Evolutionary conservation across 768 basidiomycete species (phyloP), one percentile per base, ranked within the genome.

Genomic region (Pisolithus orientalis): DNA sequence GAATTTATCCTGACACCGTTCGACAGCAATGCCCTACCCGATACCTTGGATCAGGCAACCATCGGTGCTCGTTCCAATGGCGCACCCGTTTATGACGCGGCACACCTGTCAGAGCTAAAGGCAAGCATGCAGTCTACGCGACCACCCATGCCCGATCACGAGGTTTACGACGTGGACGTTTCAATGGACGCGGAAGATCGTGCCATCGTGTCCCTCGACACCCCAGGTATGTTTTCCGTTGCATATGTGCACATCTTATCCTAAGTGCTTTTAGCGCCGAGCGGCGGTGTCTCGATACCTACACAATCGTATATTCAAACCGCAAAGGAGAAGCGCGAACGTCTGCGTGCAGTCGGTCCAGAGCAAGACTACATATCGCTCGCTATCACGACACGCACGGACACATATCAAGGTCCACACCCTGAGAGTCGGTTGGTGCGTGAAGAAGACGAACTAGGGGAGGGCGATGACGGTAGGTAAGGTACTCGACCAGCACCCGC

Each of bases 381-480:
- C 14, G 82, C 87, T 17, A 77, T 93, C 4, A 72, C 80, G 0
- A 81, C 76, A 54, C 74, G 73, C 44, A 69, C 70, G 17, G 80
- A 85, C 34, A 67, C 71, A 34, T 65, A 76, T 8, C 75, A 79
- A 57, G 90, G 90, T 0, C 90, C 90, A 6, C 90, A 92, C 72
- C 91, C 90, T 6, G 86, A 85, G 58, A 91, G 89, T 63, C 79
- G 91, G 8, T 70, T 94, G 27, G 63, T 88, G 69, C 74, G 91
- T 46, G 91, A 94, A 67, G 91, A 94, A 39, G 91, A 94, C 65
- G 89, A 94, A 57, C 64, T 90, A 2, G 91, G 91, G 10, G 89
- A 93, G 63, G 90, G 84, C 2, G 91, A 93, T 38, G 91, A 94
- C 56, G 91, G 91, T 90, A 59, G 39, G 79, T 65, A 17, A 47